These are phyloP conservation scores for Coemansia sp. DNA, from an alignment of 371 early-diverging fungal genomes.

Conservation along the genomic window DNA sequence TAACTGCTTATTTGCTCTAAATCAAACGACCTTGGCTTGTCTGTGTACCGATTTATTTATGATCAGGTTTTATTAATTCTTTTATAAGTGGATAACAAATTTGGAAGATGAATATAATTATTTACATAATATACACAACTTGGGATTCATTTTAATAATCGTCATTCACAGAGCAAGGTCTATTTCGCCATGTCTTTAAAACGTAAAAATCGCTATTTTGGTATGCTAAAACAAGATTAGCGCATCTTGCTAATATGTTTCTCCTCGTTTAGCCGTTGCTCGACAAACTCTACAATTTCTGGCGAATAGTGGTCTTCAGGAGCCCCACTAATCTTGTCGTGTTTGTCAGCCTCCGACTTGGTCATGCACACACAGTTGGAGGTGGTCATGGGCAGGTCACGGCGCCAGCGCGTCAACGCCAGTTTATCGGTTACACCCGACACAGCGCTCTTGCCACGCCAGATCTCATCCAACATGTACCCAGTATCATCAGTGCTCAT, in stretches of 20 bases:
- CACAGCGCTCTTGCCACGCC: constrained; percentile 76
- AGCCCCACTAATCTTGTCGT: constrained; percentile 55
- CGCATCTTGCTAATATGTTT: constrained; percentile 34
- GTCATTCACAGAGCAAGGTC: too few relatives aligned
- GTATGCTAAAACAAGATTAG: background rate
- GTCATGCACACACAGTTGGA: constrained; percentile 84
- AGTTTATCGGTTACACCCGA: constrained; percentile 74
- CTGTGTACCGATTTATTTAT: too few relatives aligned
- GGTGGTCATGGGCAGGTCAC: constrained; percentile 60
- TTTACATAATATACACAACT: too few relatives aligned
- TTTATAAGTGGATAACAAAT: too few relatives aligned
- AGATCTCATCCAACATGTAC: constrained; percentile 86
- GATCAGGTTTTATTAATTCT: too few relatives aligned
- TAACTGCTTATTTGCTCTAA: too few relatives aligned
- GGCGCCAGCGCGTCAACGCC: constrained; percentile 76
- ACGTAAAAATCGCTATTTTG: too few relatives aligned
- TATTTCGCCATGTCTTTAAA: too few relatives aligned
- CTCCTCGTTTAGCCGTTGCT: constrained; percentile 48
- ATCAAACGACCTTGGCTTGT: too few relatives aligned
- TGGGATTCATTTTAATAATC: too few relatives aligned
- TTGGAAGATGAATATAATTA: too few relatives aligned
- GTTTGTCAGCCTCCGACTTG: constrained; percentile 66
- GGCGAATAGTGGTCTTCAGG: constrained; percentile 49
- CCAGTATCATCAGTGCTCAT: constrained; percentile 73
- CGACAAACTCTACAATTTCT: constrained; percentile 33